A percentile compares a stretch with the other conserved stretches of the same genome.
These are phyloP conservation scores for Boletus sensibilis DNA, from an alignment of 768 basidiomycete species.

Conservation along the genomic window DNA sequence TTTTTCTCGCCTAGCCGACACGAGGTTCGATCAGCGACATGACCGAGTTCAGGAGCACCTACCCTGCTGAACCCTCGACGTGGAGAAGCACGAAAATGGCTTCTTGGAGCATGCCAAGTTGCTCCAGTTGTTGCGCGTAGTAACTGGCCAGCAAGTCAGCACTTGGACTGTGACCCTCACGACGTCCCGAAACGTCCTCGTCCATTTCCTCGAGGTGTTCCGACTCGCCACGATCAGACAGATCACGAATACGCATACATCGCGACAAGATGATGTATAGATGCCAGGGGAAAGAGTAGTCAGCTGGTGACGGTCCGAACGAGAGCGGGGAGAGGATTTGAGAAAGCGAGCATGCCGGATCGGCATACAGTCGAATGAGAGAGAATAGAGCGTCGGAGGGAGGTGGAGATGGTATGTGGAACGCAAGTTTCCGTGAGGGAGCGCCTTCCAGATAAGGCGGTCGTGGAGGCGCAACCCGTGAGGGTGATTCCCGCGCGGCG, in stretches of 20 bases:
- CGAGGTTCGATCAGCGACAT: constrained; percentile 5
- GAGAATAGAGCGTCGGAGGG: constrained; percentile 76
- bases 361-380: constrained; percentile 75
- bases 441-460: constrained; percentile 54
- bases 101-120: constrained; percentile 76
- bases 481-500: constrained; percentile 36
- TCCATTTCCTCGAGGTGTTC: constrained; percentile 36
- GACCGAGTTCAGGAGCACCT: constrained; percentile 26
- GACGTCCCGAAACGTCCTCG: constrained; percentile 43
- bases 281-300: constrained; percentile 89
- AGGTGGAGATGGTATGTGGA: constrained; percentile 45
- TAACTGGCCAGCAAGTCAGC: constrained; percentile 81
- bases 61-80: constrained; percentile 80
- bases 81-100: constrained; percentile 89
- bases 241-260: constrained; percentile 80
- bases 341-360: constrained; percentile 67
- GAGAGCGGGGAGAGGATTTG: constrained; percentile 70
- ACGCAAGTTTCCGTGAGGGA: constrained; percentile 28
- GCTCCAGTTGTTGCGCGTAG: constrained; percentile 88
- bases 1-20: constrained; percentile 66
- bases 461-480: constrained; percentile 50
- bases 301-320: constrained; percentile 71
- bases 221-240: constrained; percentile 72
- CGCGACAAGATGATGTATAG: constrained; percentile 84
- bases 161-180: constrained; percentile 77